phyloP scores from a whole-genome alignment of 2,329 filamentous ascomycete genomes.

The Hypoxylon sp. region DNA sequence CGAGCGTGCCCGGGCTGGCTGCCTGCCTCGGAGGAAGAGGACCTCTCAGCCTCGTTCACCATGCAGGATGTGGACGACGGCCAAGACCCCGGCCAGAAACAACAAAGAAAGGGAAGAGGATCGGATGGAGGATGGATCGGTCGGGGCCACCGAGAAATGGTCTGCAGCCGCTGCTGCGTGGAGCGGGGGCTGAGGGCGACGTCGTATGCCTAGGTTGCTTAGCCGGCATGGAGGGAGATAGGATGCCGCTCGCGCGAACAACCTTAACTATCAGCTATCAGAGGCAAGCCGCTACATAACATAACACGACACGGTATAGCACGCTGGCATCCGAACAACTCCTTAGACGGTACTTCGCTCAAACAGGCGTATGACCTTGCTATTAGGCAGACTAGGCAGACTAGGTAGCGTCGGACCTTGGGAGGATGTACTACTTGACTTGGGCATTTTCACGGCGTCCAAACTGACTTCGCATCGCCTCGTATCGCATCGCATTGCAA shows the following conservation, averaged over 20 bases:
- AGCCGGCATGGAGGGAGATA: conserved; percentile 60
- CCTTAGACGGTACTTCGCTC: not conserved
- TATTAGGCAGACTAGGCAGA: conserved; percentile 5
- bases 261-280: conserved; percentile 9
- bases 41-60: conserved; percentile 62
- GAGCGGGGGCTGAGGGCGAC: conserved; percentile 76
- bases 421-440: conserved; percentile 1
- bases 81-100: conserved; percentile 40
- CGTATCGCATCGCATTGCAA: conserved; percentile 16
- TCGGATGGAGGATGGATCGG: conserved; percentile 53
- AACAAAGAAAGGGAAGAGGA: conserved; percentile 56
- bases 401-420: not conserved
- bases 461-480: conserved; percentile 23
- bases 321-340: not conserved
- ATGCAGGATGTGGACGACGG: conserved; percentile 66
- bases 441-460: conserved; percentile 26
- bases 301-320: not conserved
- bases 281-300: not conserved
- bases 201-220: conserved; percentile 77
- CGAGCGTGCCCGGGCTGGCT: conserved; percentile 72
- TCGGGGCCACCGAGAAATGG: conserved; percentile 65
- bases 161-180: conserved; percentile 79
- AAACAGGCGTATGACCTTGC: not conserved
- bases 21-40: conserved; percentile 52
- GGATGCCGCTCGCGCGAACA: conserved; percentile 28